phyloP scores from a whole-genome alignment of 2,329 filamentous ascomycete species.

The Monilinia fructicola region DNA sequence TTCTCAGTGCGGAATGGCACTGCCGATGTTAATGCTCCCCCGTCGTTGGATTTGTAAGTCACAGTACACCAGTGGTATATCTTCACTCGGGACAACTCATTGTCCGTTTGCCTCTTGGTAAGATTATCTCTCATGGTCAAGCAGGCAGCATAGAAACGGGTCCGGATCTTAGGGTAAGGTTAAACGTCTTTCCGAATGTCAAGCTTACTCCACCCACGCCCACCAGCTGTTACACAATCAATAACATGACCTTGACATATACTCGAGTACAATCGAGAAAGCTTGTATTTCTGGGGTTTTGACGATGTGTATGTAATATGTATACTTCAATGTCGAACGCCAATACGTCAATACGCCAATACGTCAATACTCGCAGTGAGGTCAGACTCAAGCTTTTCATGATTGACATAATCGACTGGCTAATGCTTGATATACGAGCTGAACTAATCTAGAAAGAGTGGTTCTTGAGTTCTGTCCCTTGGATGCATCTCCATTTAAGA shows the following conservation, averaged over 20 bases:
- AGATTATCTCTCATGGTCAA: neutral
- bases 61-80: neutral
- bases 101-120: neutral
- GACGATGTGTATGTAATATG: neutral
- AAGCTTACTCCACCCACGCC: neutral
- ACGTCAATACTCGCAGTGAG: neutral
- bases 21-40: neutral
- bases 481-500: neutral
- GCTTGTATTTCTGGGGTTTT: neutral
- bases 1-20: neutral
- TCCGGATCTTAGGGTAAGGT: no score
- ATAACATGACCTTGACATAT: neutral
- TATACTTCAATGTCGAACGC: neutral
- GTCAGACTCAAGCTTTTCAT: neutral
- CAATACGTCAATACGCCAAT: no score
- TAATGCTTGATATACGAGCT: neutral
- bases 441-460: neutral
- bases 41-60: neutral
- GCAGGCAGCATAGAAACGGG: neutral
- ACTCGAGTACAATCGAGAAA: neutral
- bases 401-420: neutral
- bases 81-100: conserved; percentile 2
- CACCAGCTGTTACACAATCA: no score
- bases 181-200: neutral
- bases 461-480: neutral